A percentile compares a stretch with the other conserved stretches of the same genome.
Evolutionary conservation across 345 rosid species (phyloP).

Genomic region (Murraya paniculata): DNA sequence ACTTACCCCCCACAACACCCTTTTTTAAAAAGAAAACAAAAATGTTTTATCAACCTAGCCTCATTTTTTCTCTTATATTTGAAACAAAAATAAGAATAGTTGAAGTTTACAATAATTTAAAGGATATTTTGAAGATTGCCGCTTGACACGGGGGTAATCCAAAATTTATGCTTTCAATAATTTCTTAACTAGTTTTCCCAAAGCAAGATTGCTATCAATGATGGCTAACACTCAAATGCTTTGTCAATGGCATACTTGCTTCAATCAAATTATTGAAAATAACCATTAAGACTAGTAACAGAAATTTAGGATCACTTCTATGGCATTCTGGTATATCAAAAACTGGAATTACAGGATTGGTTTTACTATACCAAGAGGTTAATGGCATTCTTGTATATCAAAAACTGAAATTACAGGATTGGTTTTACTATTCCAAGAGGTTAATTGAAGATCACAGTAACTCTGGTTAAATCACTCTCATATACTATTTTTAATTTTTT

Average conservation of each 20-base stretch:
- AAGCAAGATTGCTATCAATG: slow-evolving; percentile 50
- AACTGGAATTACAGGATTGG: not conserved
- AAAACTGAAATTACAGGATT: not conserved
- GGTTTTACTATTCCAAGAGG: not conserved
- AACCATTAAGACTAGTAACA: not conserved
- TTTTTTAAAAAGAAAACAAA: no score
- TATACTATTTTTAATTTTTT: no score
- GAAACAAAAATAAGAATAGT: no score
- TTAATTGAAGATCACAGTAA: not conserved
- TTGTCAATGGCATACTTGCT: slow-evolving; percentile 78
- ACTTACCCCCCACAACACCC: no score
- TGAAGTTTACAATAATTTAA: no score
- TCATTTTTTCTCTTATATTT: no score
- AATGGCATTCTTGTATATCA: no score
- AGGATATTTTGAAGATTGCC: no score
- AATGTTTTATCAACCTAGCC: no score
- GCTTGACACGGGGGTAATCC: no score
- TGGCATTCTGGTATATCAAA: not conserved
- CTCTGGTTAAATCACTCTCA: no score
- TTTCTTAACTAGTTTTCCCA: not conserved
- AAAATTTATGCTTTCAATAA: no score
- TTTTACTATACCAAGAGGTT: not conserved
- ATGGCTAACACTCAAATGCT: slow-evolving; percentile 78
- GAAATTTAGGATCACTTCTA: not conserved
- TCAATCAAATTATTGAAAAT: slow-evolving; percentile 22